A percentile compares a stretch with the other conserved stretches of the same genome.
phyloP scores from a whole-genome alignment of 2,329 filamentous ascomycete species.

The Pseudogymnoascus sp. region DNA sequence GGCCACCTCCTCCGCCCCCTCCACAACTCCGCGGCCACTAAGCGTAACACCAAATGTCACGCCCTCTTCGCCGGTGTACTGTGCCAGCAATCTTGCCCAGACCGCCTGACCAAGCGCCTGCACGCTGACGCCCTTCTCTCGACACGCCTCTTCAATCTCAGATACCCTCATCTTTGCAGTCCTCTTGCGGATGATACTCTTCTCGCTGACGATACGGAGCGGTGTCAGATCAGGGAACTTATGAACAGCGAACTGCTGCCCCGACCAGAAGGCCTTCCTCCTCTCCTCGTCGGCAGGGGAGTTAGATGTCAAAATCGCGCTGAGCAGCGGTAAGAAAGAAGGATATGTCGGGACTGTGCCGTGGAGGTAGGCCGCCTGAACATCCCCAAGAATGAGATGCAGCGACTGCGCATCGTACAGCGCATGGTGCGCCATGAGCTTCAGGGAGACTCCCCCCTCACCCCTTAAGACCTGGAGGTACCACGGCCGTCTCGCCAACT shows the following conservation, averaged over 20 bases:
- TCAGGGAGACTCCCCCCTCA: conserved; percentile 15
- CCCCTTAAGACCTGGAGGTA: conserved; percentile 16
- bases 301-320: conserved; percentile 37
- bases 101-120: conserved; percentile 70
- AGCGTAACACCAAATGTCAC: conserved; percentile 76
- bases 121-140: conserved; percentile 56
- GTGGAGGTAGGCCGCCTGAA: conserved; percentile 38
- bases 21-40: conserved; percentile 58
- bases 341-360: conserved; percentile 19
- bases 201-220: conserved; percentile 35
- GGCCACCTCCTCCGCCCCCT: conserved; percentile 49
- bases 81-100: conserved; percentile 68
- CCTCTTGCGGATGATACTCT: conserved; percentile 30
- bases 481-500: conserved; percentile 23
- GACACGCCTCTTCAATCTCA: conserved; percentile 50
- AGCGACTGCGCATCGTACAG: conserved; percentile 80
- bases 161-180: conserved; percentile 33
- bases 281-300: conserved; percentile 23
- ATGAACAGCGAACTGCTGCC: conserved; percentile 48
- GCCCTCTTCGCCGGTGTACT: conserved; percentile 66
- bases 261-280: conserved; percentile 56
- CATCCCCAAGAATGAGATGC: conserved; percentile 53
- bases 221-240: conserved; percentile 74
- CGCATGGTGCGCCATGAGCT: conserved; percentile 56
- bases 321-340: conserved; percentile 38